Evolutionary conservation across 805 yeast genomes (phyloP), one percentile per base, ranked within the genome.

Genomic region (Ogataea saltuana): DNA sequence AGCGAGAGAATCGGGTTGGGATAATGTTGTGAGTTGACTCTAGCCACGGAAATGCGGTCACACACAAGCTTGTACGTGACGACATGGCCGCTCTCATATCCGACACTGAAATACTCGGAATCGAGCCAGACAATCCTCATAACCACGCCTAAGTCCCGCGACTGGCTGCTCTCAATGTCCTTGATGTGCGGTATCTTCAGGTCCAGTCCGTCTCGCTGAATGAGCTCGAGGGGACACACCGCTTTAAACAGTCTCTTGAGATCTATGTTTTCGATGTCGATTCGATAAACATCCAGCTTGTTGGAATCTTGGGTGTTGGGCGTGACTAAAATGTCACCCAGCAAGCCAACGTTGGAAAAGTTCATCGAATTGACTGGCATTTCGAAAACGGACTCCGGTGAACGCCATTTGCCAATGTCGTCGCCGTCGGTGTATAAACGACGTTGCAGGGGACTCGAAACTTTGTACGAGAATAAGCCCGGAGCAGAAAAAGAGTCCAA

Each of bases 71-170:
- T 39, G 21, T 56, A 65, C 1, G 63, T 53, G 1, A 65, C 63
- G 6, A 79, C 70, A 51, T 77, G 81, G 0, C 96, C 95, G 13
- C 85, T 81, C 58, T 87, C 96, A 56, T 75, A 87, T 1, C 95
- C 96, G 5, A 83, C 67, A 13, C 62, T 61, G 13, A 79, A 55
- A 1, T 61, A 43, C 8, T 59, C 48, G 2, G 56, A 51, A 9
- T 53, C 54, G 1, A 73, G 53, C 61, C 78, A 73, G 1, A 56
- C 46, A 3, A 83, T 52, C 34, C 70, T 74, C 88, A 88, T 85
- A 11, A 84, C 74, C 30, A 85, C 83, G 1, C 95, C 95, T 25
- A 76, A 70, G 12, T 72, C 78, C 26, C 53, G 48, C 10, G 44
- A 36, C 16, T 34, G 26, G 5, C 33, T 28, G 20, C 50, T 54